Base-by-base conservation (phyloP, 1,284 basidiomycete species). In the Peniophora sp. region DNA sequence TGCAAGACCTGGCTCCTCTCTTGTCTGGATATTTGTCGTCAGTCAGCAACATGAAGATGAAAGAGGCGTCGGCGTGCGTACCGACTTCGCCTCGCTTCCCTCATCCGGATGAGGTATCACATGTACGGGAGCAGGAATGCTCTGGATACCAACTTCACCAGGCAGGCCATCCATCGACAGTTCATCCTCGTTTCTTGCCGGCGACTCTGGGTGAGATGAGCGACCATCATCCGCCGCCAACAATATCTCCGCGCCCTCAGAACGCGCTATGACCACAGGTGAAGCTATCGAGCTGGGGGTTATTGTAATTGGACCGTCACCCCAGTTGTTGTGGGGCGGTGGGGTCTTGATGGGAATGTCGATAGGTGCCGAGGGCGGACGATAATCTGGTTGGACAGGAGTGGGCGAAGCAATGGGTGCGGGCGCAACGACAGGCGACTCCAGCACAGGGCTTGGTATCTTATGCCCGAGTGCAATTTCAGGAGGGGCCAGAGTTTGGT, bases 371-470 rank as follows among this genome's bases (percentile, higher is more conserved):
- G 52, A 51, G 11, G 48, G 46, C n/a, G 56, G 47, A 5, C 12
- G 27, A 32, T 12, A 12, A 12, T 12, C 12, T 5, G 27, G 6
- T 32, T 32, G 27, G 6, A 32, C 12, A 12, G 27, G 27, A 12
- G 27, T 32, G 23, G 54, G 27, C 17, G 37, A 46, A 12, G 54
- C 52, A 20, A 57, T 43, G 22, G 41, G 49, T 9, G 56, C 55
- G 2, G 56, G 55, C 57, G 78, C 76, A 17, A 74, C 68, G 10
- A 67, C 68, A 24, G 80, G 79, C 1, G 78, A 80, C 57, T 81
- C 78, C 1, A 73, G 68, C 51, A 81, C 80, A 6, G 80, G 78
- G 51, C 74, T 79, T 10, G 72, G 70, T 20, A 65, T 60, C 46
- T 55, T 62, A 42, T 49, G 42, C 18, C 55, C 50, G 56, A 32